Conservation (phyloP, 352 stramenopile genomes). For the Achlya hypogyna region DNA sequence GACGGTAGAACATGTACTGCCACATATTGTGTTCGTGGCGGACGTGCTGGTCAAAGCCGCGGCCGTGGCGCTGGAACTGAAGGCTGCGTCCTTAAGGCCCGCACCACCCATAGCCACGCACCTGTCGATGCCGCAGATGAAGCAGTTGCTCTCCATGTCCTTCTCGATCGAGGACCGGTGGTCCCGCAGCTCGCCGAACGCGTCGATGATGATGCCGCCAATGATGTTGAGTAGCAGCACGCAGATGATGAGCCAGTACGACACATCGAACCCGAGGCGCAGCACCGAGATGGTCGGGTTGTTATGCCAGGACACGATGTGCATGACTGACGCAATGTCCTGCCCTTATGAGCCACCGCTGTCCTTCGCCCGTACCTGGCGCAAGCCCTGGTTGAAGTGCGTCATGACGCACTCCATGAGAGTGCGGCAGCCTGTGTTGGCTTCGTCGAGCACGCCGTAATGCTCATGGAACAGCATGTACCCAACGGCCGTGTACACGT, state of each 20-base stretch:
- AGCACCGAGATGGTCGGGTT: not conserved
- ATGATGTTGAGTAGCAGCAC: conserved; percentile 18
- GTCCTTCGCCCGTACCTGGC: too few relatives aligned
- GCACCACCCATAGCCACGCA: not conserved
- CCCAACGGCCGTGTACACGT: conserved; percentile 19
- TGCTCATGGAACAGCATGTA: conserved; percentile 12
- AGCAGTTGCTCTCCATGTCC: not conserved
- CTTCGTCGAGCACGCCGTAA: conserved; percentile 18
- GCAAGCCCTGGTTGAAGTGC: not conserved
- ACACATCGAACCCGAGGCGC: conserved; percentile 7
- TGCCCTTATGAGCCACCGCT: not conserved
- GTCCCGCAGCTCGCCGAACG: conserved; percentile 3
- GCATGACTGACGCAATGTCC: not conserved
- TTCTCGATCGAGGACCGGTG: conserved; percentile 8
- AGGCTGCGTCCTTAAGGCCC: not conserved
- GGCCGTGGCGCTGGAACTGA: not conserved
- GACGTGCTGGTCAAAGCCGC: not conserved
- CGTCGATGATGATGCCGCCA: conserved; percentile 16
- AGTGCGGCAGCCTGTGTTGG: conserved; percentile 2
- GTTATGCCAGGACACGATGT: not conserved
- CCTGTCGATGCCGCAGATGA: conserved; percentile 22
- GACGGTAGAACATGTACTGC: conserved; percentile 12
- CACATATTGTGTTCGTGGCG: conserved; percentile 11
- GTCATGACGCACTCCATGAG: not conserved
- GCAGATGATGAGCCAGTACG: conserved; percentile 8